Evolutionary conservation across 257 asterid species (phyloP), one percentile per base, ranked within the genome.

Genomic region (Cynanchum wilfordii): DNA sequence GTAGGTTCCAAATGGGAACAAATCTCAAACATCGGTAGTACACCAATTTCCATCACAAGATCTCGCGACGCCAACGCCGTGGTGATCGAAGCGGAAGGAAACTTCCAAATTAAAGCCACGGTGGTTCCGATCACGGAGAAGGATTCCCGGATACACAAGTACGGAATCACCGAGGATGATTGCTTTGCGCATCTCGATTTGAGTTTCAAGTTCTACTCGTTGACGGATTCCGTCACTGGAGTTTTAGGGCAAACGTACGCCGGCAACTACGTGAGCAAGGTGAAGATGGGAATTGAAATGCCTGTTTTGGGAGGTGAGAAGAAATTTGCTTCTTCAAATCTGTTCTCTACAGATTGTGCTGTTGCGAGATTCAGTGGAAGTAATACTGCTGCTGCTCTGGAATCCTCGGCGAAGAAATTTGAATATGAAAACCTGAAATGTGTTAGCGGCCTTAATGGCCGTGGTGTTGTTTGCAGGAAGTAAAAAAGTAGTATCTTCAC

Each of bases 101-200:
- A 87, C 75, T 90, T 92, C 88, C 80, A 77, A 84, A 92, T 90
- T 73, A 88, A 75, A 72, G 95, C 95, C 10, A 83, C 84, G 7
- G 91, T 87, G 15, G 89, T 90, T 20, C 90, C 98, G 0, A 87
- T 92, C 56, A 86, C 95, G 0, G 66, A 84, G 66, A 79, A 79
- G 33, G 97, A 92, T 0, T 92, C 98, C 0, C 52, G 20, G 45
- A 74, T 90, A 36, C 97, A 92, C 49, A 86, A 82, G 0, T 92
- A 92, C 36, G 97, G 92, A 1, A 76, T 92, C 71, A 85, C 90
- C 0, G 84, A 81, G 6, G 95, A 90, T 8, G 91, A 92, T 63
- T 88, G 96, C 80, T 89, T 89, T 42, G 95, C 97, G 25, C 98
- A 92, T 77, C 96, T 90, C 29, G 97, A 92, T 79, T 70, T 90